These are phyloP conservation scores for Saccharomyces hybrid DNA, from an alignment of 1,139 yeast species.

Conservation along the genomic window DNA sequence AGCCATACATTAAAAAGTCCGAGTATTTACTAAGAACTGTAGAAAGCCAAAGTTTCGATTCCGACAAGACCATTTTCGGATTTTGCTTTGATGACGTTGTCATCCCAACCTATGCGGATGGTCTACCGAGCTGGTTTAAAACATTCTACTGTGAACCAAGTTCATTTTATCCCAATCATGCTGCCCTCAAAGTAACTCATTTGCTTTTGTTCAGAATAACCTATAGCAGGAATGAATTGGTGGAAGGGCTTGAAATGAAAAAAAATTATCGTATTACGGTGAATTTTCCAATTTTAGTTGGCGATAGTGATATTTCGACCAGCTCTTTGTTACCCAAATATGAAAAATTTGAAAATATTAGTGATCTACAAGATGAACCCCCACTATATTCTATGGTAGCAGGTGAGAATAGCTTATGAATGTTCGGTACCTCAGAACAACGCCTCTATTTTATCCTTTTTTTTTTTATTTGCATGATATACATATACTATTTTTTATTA, in stretches of 20 bases:
- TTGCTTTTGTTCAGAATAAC: background rate
- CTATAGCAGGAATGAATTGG: background rate
- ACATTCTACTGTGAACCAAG: conserved; percentile 17
- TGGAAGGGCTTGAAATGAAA: background rate
- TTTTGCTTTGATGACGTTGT: conserved; percentile 5
- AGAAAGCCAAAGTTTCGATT: conserved; percentile 1
- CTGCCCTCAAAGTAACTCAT: background rate
- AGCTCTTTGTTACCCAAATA: background rate
- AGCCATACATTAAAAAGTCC: background rate
- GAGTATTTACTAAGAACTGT: background rate
- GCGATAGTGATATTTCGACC: background rate
- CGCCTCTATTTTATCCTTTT: background rate
- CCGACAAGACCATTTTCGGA: conserved; percentile 6
- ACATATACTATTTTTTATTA: background rate
- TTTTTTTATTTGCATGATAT: background rate
- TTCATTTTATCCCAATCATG: conserved; percentile 1
- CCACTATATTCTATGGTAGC: background rate
- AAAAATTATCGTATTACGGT: background rate
- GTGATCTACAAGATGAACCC: background rate
- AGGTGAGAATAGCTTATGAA: background rate
- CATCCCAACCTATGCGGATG: conserved; percentile 3
- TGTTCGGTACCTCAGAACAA: background rate
- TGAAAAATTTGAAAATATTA: background rate
- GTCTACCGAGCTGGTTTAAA: conserved; percentile 6
- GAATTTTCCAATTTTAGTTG: background rate